Percentiles rank a stretch among this genome's conserved stretches.
phyloP scores from a whole-genome alignment of 2,329 filamentous ascomycete species.

The Fusarium mundagurra region DNA sequence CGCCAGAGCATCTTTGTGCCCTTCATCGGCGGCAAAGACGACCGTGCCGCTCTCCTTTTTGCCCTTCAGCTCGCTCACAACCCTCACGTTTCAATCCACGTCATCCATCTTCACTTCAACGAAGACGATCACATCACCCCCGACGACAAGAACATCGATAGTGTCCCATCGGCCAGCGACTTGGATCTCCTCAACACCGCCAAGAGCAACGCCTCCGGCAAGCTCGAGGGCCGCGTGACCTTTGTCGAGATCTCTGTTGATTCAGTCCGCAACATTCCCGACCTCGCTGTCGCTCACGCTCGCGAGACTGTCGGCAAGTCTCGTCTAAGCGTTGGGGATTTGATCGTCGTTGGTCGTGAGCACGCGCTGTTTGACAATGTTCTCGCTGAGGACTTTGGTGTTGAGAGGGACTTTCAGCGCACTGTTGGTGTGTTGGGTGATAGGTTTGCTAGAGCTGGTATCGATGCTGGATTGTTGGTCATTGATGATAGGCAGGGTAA shows the following conservation, averaged over 20 bases:
- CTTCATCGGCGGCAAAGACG: slow-evolving; percentile 86
- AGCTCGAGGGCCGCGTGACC: slow-evolving; percentile 31
- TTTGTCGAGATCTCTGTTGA: slow-evolving; percentile 39
- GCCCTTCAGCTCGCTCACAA: slow-evolving; percentile 87
- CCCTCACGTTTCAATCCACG: slow-evolving; percentile 78
- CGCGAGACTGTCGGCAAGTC: slow-evolving; percentile 37
- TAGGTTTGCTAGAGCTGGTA: slow-evolving; percentile 38
- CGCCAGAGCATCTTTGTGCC: slow-evolving; percentile 88
- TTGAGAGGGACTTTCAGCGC: slow-evolving; percentile 41
- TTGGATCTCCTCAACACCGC: slow-evolving; percentile 44
- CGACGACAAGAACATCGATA: slow-evolving; percentile 10
- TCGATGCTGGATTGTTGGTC: slow-evolving; percentile 46
- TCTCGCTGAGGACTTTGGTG: slow-evolving; percentile 32
- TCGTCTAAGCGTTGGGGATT: slow-evolving; percentile 38
- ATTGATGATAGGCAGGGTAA: slow-evolving; percentile 31
- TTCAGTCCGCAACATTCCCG: slow-evolving; percentile 40
- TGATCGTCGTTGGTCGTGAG: slow-evolving; percentile 42
- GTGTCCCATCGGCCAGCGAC: slow-evolving; percentile 33
- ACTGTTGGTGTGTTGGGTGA: slow-evolving; percentile 43
- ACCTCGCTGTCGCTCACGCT: slow-evolving; percentile 35
- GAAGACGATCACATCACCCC: slow-evolving; percentile 29
- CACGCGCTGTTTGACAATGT: slow-evolving; percentile 26
- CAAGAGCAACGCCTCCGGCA: slow-evolving; percentile 26
- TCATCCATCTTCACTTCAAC: slow-evolving; percentile 60
- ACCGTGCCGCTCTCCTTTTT: slow-evolving; percentile 80